Evolutionary conservation across 306 rosid species (phyloP).

Genomic region (Quercus parvula): DNA sequence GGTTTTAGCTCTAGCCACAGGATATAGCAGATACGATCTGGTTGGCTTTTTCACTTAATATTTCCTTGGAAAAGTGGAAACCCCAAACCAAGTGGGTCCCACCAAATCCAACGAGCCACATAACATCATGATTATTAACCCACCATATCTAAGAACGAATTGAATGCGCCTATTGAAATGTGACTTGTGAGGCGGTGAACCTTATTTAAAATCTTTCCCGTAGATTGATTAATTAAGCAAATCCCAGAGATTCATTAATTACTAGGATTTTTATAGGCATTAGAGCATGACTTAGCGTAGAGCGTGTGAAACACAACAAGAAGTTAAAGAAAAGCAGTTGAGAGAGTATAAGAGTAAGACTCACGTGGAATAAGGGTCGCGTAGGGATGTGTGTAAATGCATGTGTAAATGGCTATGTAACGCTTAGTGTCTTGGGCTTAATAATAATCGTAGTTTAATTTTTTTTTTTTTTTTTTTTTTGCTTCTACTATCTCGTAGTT

Average conservation of each 20-base stretch:
- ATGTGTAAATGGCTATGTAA: slow-evolving; percentile 29
- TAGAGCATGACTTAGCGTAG: neutral
- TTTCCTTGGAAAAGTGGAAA: slow-evolving; percentile 54
- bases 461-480: too few relatives aligned
- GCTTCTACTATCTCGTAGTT: slow-evolving; percentile 27
- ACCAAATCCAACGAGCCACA: slow-evolving; percentile 80
- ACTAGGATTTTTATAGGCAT: slow-evolving; percentile 22
- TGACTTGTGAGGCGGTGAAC: slow-evolving; percentile 37
- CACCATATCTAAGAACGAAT: too few relatives aligned
- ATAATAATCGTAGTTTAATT: slow-evolving; percentile 24
- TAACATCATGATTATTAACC: slow-evolving; percentile 46
- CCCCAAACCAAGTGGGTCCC: slow-evolving; percentile 45
- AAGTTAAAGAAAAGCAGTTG: neutral
- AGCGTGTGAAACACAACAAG: slow-evolving; percentile 17
- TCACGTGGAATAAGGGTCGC: slow-evolving; percentile 47
- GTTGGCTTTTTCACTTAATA: neutral
- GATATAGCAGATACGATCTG: slow-evolving; percentile 34
- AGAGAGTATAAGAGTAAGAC: neutral
- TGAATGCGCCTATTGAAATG: neutral
- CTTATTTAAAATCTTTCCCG: slow-evolving; percentile 2
- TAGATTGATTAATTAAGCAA: slow-evolving; percentile 44
- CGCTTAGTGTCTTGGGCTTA: slow-evolving; percentile 50
- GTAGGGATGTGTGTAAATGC: slow-evolving; percentile 39
- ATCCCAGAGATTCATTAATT: slow-evolving; percentile 49
- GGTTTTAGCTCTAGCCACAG: slow-evolving; percentile 15